Base-by-base conservation (phyloP, 768 basidiomycete genomes). In the Mycena latifolia region DNA sequence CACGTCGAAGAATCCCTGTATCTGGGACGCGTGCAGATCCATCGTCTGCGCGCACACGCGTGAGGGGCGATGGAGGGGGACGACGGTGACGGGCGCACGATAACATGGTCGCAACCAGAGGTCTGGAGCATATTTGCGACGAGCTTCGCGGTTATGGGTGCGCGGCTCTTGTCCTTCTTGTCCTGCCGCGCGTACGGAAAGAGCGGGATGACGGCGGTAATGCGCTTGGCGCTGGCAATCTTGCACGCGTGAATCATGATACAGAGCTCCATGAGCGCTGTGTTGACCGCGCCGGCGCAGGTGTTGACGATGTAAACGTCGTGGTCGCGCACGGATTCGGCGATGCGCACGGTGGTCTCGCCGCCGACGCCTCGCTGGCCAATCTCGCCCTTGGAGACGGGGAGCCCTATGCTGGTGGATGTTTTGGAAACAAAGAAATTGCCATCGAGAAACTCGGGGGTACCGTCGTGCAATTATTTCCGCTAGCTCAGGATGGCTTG, bases 211-310 rank as follows among this genome's bases (percentile, higher is more conserved):
- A 99, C 96, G 20, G 97, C 98, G 9, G 97, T 99, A 75, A 99
- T 98, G 64, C 97, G 85, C 79, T 92, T 93, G 51, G 97, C 96
- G 70, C 95, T 96, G 22, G 97, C 97, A 73, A 98, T 98, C 82
- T 96, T 97, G 89, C 96, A 98, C 14, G 98, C 96, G 76, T 97
- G 96, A 73, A 98, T 95, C 94, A 99, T 96, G 75, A 99, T 99
- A 77, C 96, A 94, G 53, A 96, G 87, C 77, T 99, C 97, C 95
- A 99, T 99, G 67, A 99, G 88, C 41, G 95, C 86, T 29, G 94
- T 96, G 76, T 98, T 98, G 72, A 98, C 87, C 57, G 89, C 81
- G 22, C 91, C 89, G 72, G 91, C 91, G 18, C 93, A 92, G 46
- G 94, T 94, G 80, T 95, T 97, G 83, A 99, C 91, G 77, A 99